Percentiles rank a stretch among this genome's conserved stretches.
These are phyloP conservation scores for Pleurotus platypus DNA, from an alignment of 768 basidiomycete species.

Conservation along the genomic window DNA sequence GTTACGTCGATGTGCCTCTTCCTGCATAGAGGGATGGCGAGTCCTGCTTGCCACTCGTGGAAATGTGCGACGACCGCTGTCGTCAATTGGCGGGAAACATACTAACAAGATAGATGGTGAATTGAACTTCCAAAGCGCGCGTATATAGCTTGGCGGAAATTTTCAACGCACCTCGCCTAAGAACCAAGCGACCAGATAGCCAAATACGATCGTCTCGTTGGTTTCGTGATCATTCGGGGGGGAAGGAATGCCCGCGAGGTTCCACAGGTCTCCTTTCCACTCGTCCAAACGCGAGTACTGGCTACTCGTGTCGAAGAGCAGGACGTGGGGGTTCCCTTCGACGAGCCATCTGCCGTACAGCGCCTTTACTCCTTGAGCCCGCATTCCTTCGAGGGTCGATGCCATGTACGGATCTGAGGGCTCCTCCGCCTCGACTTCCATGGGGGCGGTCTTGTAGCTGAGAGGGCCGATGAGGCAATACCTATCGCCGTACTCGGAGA, in stretches of 20 bases:
- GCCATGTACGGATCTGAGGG: slow-evolving; percentile 78
- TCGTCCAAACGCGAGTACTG: slow-evolving; percentile 88
- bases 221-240: slow-evolving; percentile 97
- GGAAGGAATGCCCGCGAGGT: slow-evolving; percentile 94
- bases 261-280: slow-evolving; percentile 99
- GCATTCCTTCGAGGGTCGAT: slow-evolving; percentile 79
- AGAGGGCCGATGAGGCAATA: slow-evolving; percentile 98
- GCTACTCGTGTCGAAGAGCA: slow-evolving; percentile 93
- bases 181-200: slow-evolving; percentile 99
- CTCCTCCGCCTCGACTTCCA: slow-evolving; percentile 96
- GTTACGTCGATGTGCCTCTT: slow-evolving; percentile 98
- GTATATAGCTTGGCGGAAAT: not conserved
- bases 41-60: slow-evolving; percentile 99
- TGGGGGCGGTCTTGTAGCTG: slow-evolving; percentile 95
- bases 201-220: slow-evolving; percentile 96
- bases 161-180: slow-evolving; percentile 80
- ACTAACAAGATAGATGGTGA: slow-evolving; percentile 39
- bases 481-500: slow-evolving; percentile 91
- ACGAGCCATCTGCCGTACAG: slow-evolving; percentile 98
- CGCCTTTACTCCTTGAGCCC: slow-evolving; percentile 84
- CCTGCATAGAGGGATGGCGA: slow-evolving; percentile 91
- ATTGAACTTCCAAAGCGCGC: not conserved
- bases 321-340: slow-evolving; percentile 92
- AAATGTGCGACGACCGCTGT: slow-evolving; percentile 96
- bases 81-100: slow-evolving; percentile 72